phyloP scores from a whole-genome alignment of 129 eudicot species.

The Lactuca saligna region DNA sequence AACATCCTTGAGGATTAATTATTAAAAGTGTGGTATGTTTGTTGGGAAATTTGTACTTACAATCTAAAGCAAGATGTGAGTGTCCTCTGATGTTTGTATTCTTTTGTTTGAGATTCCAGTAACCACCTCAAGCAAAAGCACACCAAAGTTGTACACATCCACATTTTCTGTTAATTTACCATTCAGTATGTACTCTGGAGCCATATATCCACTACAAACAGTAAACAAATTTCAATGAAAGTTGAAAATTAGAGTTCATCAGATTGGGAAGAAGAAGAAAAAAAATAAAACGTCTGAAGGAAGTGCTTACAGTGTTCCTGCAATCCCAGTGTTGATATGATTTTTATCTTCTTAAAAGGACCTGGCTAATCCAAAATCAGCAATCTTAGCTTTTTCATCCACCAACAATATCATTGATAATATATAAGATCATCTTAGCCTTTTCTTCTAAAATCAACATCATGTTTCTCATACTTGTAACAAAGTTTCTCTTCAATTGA shows the following conservation, averaged over 20 bases:
- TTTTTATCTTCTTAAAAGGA: conserved; percentile 78
- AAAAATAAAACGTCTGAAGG: neutral
- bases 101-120: conserved; percentile 70
- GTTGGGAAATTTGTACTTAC: conserved; percentile 30
- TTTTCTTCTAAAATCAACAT: too few species aligned
- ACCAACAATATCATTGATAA: too few species aligned
- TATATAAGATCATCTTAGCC: too few species aligned
- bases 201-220: conserved; percentile 64
- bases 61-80: conserved; percentile 47
- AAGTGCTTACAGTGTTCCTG: conserved; percentile 72
- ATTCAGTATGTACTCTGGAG: conserved; percentile 71
- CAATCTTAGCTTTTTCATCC: conserved; percentile 49
- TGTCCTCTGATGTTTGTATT: conserved; percentile 40
- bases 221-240: neutral
- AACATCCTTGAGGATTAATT: too few species aligned
- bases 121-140: conserved; percentile 65
- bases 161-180: conserved; percentile 70
- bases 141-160: conserved; percentile 78
- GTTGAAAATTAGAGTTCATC: too few species aligned
- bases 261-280: too few species aligned
- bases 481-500: too few species aligned
- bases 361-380: conserved; percentile 90
- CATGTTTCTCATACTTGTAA: too few species aligned
- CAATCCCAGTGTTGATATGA: conserved; percentile 84
- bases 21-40: too few species aligned